Base-by-base conservation (phyloP, 1,139 yeast species). In the Geotrichum aggregatum region DNA sequence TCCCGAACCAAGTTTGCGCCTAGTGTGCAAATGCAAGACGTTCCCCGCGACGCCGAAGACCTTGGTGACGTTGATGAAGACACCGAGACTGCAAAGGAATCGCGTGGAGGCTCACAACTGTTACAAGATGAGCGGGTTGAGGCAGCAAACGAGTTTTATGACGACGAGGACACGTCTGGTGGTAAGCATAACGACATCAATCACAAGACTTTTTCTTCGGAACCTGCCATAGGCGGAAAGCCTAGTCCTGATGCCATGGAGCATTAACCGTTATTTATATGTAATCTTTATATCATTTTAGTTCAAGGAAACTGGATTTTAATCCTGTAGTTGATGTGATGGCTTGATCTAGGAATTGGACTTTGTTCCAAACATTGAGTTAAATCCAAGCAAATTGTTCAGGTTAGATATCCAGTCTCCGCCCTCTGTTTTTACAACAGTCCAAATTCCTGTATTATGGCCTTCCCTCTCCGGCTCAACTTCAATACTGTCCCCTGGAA, bases 1-100 rank as follows among this genome's bases (percentile, higher is more conserved):
- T 95, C 88, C 61, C 79, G 87, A 63, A 88, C 98, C 19, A 84
- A 87, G 68, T 89, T 85, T 70, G 96, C 98, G 0, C 98, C 98
- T 16, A 85, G 95, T 55, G 98, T 92, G 33, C 98, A 92, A 70
- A 82, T 89, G 83, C 85, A 87, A 62, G 79, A 83, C 52, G 95
- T 88, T 36, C 98, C 98, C 5, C 76, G 82, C 50, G 98, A 92
- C 68, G 44, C 46, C 6, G 52, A 47, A 11, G 56, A 51, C 13
- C 46, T 49, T 11, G 49, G 44, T 14, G 56, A 53, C 33, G 44
- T 33, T 4, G 56, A 53, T 11, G 52, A 47, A 13, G 54, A 77
- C 83, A 13, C 78, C 41, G 91, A 87, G 40, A 95, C 85, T 67
- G 88, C 95, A 2, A 82, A 80, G 59, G 98, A 91, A 63, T 84